Conservation (phyloP, 129 eudicot genomes). For the Helianthus tuberosus region DNA sequence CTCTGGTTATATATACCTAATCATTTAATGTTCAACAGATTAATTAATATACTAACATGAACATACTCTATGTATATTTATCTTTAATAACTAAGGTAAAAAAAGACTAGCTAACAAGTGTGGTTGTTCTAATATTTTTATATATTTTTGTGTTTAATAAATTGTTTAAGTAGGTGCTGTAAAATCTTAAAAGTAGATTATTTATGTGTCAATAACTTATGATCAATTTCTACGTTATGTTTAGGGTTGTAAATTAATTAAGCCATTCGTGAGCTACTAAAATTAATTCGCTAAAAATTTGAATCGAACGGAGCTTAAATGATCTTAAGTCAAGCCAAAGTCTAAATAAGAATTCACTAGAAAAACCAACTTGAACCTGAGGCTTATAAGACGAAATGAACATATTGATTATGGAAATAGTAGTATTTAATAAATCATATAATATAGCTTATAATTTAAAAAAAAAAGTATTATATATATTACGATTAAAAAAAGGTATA, state of each 20-base stretch:
- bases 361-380: background rate
- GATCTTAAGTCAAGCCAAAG: background rate
- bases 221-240: background rate
- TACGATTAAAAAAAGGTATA: no score
- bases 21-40: no score
- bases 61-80: background rate
- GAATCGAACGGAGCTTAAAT: background rate
- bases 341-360: background rate
- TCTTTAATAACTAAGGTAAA: background rate
- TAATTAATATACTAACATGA: background rate
- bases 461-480: background rate
- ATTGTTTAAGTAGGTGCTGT: no score
- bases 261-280: background rate
- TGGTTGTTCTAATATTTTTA: background rate
- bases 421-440: background rate
- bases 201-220: background rate
- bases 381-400: background rate
- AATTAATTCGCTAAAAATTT: background rate
- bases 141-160: no score
- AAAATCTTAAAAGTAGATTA: background rate
- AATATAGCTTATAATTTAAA: background rate
- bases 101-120: background rate
- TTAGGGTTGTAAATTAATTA: background rate
- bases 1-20: background rate
- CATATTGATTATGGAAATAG: background rate